These are phyloP conservation scores for Daldinia vernicosa DNA, from an alignment of 495 filamentous ascomycete species.

Conservation along the genomic window DNA sequence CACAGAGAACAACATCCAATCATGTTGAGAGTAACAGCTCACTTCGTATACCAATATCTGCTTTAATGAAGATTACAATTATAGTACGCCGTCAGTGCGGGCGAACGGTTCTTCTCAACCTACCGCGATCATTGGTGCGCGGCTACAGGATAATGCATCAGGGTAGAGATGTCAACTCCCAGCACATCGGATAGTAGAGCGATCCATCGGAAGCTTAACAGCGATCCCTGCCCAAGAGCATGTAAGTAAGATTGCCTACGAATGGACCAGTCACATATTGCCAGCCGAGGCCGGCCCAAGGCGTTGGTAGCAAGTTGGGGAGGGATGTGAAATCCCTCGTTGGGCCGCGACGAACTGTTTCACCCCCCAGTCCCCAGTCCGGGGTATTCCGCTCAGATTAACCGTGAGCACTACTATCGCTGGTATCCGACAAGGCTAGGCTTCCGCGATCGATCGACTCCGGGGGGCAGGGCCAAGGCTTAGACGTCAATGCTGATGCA, in stretches of 20 bases:
- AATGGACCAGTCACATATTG: slow-evolving; percentile 8
- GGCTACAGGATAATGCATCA: slow-evolving; percentile 7
- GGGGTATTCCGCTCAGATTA: slow-evolving; percentile 22
- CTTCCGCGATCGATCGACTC: slow-evolving; percentile 18
- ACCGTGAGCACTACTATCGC: slow-evolving; percentile 12
- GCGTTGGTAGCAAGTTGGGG: neutral
- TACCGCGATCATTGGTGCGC: neutral
- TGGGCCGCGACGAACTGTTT: slow-evolving; percentile 34
- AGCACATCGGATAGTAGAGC: slow-evolving; percentile 7
- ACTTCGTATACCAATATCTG: neutral
- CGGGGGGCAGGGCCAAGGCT: neutral
- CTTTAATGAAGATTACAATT: neutral
- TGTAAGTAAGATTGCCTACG: slow-evolving; percentile 18
- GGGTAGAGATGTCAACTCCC: slow-evolving; percentile 6
- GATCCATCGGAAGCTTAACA: slow-evolving; percentile 25
- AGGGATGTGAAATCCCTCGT: slow-evolving; percentile 32
- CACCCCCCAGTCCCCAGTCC: slow-evolving; percentile 10
- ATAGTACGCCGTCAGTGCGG: neutral
- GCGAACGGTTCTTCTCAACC: neutral
- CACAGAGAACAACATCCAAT: neutral
- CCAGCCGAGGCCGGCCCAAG: neutral
- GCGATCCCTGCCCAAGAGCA: slow-evolving; percentile 10
- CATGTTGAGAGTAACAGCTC: neutral
- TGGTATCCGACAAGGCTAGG: slow-evolving; percentile 22
- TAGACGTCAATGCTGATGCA: slow-evolving; percentile 14